A percentile compares a stretch with the other conserved stretches of the same genome.
phyloP scores from a whole-genome alignment of 768 basidiomycete genomes.

The Pulveroboletus sp. region DNA sequence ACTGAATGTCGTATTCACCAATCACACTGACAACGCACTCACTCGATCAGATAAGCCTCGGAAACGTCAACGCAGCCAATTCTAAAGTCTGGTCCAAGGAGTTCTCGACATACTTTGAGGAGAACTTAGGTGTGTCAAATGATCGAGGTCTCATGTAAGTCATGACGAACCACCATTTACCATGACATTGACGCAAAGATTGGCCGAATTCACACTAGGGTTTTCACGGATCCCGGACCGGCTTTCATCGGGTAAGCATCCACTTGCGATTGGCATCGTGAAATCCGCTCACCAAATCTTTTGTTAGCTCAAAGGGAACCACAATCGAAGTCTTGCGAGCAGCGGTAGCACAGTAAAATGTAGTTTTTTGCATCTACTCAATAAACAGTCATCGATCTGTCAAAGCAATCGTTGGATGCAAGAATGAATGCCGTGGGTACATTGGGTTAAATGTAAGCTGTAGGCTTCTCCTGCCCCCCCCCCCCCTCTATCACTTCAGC shows the following conservation, averaged over 20 bases:
- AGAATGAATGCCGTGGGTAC: too few relatives aligned
- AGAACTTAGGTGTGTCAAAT: slow-evolving; percentile 47
- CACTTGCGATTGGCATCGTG: neutral
- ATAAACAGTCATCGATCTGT: neutral
- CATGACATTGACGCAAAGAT: neutral
- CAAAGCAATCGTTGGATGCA: neutral
- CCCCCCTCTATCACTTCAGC: too few relatives aligned
- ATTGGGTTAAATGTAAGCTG: too few relatives aligned
- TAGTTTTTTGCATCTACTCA: neutral
- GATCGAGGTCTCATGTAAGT: slow-evolving; percentile 62
- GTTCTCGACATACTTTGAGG: slow-evolving; percentile 53
- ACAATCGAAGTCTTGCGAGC: slow-evolving; percentile 9
- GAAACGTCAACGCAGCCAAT: slow-evolving; percentile 44
- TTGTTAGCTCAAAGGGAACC: slow-evolving; percentile 13
- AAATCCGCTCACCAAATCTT: neutral
- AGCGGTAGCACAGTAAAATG: neutral
- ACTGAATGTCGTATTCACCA: neutral
- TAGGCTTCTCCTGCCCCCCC: too few relatives aligned
- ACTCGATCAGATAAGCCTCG: slow-evolving; percentile 50
- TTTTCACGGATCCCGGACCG: slow-evolving; percentile 26
- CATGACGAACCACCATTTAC: neutral
- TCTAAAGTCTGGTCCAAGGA: slow-evolving; percentile 55
- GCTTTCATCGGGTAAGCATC: slow-evolving; percentile 23
- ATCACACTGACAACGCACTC: neutral
- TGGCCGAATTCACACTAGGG: slow-evolving; percentile 9